These are phyloP conservation scores for Pichia insulana DNA, from an alignment of 805 yeast species.

Conservation along the genomic window DNA sequence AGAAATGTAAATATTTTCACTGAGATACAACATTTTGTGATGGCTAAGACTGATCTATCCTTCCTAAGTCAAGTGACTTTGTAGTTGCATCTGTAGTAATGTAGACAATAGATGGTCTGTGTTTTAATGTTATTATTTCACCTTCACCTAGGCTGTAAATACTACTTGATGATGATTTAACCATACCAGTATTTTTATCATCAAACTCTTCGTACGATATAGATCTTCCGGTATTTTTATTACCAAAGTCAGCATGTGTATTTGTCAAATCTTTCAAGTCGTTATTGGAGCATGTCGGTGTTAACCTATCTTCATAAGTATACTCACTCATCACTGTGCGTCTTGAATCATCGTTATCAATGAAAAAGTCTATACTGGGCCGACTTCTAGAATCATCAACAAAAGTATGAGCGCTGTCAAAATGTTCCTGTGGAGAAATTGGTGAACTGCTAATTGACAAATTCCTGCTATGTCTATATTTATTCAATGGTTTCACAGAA, in stretches of 20 bases:
- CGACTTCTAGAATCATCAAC: no score
- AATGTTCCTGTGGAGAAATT: not conserved
- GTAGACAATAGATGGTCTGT: slow-evolving; percentile 3
- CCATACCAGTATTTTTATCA: not conserved
- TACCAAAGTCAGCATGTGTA: not conserved
- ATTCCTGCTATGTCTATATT: not conserved
- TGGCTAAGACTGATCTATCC: not conserved
- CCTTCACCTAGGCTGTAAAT: not conserved
- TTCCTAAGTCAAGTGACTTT: not conserved
- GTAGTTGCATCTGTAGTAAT: not conserved
- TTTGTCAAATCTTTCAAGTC: not conserved
- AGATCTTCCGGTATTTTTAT: not conserved
- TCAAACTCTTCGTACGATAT: not conserved
- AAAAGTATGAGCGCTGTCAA: not conserved
- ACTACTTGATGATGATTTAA: not conserved
- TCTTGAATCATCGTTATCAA: not conserved
- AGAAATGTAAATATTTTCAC: no score
- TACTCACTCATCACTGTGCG: not conserved
- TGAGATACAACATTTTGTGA: no score
- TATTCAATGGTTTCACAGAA: not conserved
- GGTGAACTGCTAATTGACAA: not conserved
- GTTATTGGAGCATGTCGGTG: slow-evolving; percentile 1
- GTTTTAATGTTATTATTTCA: not conserved
- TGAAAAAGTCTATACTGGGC: no score
- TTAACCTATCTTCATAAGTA: not conserved